A percentile compares a stretch with the other conserved stretches of the same genome.
Conservation (phyloP, 2,329 filamentous ascomycete species). For the Fusarium sp. region DNA sequence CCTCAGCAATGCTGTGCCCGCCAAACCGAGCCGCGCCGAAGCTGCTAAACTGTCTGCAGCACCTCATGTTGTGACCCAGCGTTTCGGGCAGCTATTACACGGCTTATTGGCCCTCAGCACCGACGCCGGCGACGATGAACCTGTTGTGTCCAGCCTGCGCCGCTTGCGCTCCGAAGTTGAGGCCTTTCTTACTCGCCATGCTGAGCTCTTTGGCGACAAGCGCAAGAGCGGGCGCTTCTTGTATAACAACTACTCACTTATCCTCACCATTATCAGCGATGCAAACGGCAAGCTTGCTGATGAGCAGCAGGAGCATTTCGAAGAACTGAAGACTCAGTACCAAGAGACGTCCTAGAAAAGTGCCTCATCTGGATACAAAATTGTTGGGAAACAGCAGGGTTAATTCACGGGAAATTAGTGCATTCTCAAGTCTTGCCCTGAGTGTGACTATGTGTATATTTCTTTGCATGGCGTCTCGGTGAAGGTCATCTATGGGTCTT, state of each 20-base stretch:
- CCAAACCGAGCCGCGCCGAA: conserved; percentile 57
- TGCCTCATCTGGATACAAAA: neutral
- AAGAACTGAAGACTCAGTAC: conserved; percentile 68
- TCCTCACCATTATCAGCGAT: conserved; percentile 91
- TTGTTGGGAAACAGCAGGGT: neutral
- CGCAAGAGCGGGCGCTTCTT: conserved; percentile 88
- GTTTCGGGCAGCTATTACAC: conserved; percentile 93
- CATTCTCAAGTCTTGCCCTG: conserved; percentile 11
- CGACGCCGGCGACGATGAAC: conserved; percentile 95
- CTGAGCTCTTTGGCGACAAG: conserved; percentile 78
- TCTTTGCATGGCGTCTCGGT: conserved; percentile 39
- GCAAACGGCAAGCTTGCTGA: conserved; percentile 75
- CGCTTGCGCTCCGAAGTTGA: conserved; percentile 85
- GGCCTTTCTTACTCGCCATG: conserved; percentile 80
- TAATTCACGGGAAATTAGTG: conserved; percentile 1
- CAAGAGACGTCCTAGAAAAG: conserved; percentile 52
- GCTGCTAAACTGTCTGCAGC: conserved; percentile 76
- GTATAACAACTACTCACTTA: conserved; percentile 94
- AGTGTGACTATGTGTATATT: conserved; percentile 28
- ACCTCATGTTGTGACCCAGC: conserved; percentile 90
- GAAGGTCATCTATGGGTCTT: conserved; percentile 25
- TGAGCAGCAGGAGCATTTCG: conserved; percentile 82
- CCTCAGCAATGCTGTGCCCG: conserved; percentile 64
- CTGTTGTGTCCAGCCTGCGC: conserved; percentile 81
- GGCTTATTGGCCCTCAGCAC: conserved; percentile 83